Base-by-base conservation (phyloP, 1,284 basidiomycete species). In the Marasmius tenuissimus region DNA sequence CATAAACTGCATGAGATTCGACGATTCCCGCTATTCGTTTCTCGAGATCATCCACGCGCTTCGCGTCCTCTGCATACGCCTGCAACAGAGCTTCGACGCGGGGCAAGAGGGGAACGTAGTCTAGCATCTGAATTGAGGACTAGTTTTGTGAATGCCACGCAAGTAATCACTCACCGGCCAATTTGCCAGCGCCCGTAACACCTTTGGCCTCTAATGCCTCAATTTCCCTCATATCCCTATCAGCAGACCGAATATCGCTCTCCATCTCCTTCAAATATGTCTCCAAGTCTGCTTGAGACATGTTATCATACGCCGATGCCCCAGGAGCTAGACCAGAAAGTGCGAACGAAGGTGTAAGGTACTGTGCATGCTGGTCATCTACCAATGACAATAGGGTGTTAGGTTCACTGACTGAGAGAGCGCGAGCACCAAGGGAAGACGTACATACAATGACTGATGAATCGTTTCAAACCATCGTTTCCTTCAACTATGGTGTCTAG, bases 181-280 rank as follows among this genome's bases (percentile, higher is more conserved):
- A 81, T 65, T 86, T 89, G 5, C 90, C 91, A 1, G 89, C 87
- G 16, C 83, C 83, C 8, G 86, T 81, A 8, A 91, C 86, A 42
- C 89, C 89, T 66, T 85, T 88, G 67, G 81, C 81, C 64, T 90
- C 87, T 51, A 93, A 73, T 12, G 78, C 70, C 61, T 87, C 86
- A 49, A 93, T 90, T 70, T 93, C 91, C 34, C 83, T 82, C 79
- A 92, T 83, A 67, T 92, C 91, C 10, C 89, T 82, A 66, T 93
- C 92, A 11, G 90, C 91, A 40, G 85, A 82, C 20, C 90, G 88
- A 58, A 93, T 85, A 58, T 93, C 92, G 9, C 85, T 83, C 64
- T 93, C 92, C 85, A 93, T 89, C 68, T 93, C 92, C 0, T 81
- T 72, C 12, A 93, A 72, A 58, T 90, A 80, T 0, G 87, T 86